Evolutionary conservation across 371 early-diverging fungal genomes (phyloP).

Genomic region (Mucor saturninus): DNA sequence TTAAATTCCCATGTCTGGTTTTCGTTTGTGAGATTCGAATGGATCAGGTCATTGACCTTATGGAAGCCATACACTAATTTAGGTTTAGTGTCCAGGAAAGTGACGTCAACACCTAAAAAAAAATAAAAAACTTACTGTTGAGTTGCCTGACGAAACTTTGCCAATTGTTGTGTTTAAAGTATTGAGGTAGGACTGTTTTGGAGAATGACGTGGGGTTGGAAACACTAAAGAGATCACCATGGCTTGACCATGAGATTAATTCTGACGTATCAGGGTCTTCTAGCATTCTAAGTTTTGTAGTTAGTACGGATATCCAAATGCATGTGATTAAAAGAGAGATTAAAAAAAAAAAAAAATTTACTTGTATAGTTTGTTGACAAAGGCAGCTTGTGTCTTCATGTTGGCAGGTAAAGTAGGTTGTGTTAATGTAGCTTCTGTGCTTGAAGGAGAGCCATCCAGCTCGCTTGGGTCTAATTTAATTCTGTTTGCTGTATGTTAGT

Average conservation of each 20-base stretch:
- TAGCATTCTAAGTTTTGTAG: slow-evolving; percentile 52
- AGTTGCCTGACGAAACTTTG: slow-evolving; percentile 87
- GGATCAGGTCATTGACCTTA: slow-evolving; percentile 70
- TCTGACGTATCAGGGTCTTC: slow-evolving; percentile 62
- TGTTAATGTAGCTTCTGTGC: not conserved
- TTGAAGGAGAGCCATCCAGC: slow-evolving; percentile 1
- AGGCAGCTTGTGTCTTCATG: slow-evolving; percentile 65
- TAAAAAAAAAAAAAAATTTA: slow-evolving; percentile 20
- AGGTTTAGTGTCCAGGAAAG: too few species aligned
- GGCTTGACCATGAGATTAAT: slow-evolving; percentile 66
- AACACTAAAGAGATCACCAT: slow-evolving; percentile 69
- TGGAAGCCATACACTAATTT: slow-evolving; percentile 59
- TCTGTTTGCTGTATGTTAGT: slow-evolving; percentile 10
- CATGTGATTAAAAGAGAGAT: not conserved
- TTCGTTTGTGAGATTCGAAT: slow-evolving; percentile 59
- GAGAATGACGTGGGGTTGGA: slow-evolving; percentile 64
- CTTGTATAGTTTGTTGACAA: slow-evolving; percentile 74
- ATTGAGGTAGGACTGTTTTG: slow-evolving; percentile 67
- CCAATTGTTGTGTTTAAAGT: slow-evolving; percentile 90
- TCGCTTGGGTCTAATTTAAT: slow-evolving; percentile 21
- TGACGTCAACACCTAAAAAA: too few species aligned
- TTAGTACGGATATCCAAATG: not conserved
- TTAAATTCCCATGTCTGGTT: slow-evolving; percentile 77
- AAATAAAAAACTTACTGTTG: slow-evolving; percentile 56
- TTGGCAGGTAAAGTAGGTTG: slow-evolving; percentile 7